Conservation (phyloP, 768 basidiomycete genomes). For the Auricularia sp. region DNA sequence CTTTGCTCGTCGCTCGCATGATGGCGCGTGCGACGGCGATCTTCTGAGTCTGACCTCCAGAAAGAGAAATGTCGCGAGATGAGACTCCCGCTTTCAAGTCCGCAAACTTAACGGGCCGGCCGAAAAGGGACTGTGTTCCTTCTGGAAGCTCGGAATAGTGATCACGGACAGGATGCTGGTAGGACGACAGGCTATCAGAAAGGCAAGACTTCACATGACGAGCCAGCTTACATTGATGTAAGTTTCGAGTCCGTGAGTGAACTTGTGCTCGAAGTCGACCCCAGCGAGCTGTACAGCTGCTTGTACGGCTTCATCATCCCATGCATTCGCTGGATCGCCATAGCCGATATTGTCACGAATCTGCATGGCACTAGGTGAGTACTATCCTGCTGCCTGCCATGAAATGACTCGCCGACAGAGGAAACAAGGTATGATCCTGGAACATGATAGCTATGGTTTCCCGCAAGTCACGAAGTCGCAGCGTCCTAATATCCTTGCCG, state of each 20-base stretch:
- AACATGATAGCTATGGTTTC: conserved; percentile 61
- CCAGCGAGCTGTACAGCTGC: conserved; percentile 65
- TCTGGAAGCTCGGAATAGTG: conserved; percentile 57
- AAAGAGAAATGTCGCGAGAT: conserved; percentile 26
- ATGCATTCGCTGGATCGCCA: conserved; percentile 49
- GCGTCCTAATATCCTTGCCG: conserved; percentile 46
- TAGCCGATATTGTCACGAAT: conserved; percentile 70
- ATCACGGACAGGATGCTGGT: conserved; percentile 63
- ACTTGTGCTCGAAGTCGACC: conserved; percentile 47
- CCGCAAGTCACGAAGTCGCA: conserved; percentile 53
- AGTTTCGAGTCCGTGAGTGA: conserved; percentile 59
- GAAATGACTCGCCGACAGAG: conserved; percentile 48
- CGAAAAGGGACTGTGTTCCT: conserved; percentile 54
- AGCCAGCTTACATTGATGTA: conserved; percentile 22
- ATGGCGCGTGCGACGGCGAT: conserved; percentile 41
- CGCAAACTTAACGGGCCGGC: conserved; percentile 43
- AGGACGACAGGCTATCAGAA: conserved; percentile 10
- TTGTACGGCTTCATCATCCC: conserved; percentile 45
- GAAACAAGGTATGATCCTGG: conserved; percentile 75
- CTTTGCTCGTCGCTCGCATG: conserved; percentile 49
- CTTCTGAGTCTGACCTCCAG: conserved; percentile 69
- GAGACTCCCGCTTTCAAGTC: conserved; percentile 35
- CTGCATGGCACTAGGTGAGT: conserved; percentile 24
- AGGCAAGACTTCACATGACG: neutral
- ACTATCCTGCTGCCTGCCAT: neutral